Conservation (phyloP, 371 early-diverging fungal species). For the Actinomucor elegans region DNA sequence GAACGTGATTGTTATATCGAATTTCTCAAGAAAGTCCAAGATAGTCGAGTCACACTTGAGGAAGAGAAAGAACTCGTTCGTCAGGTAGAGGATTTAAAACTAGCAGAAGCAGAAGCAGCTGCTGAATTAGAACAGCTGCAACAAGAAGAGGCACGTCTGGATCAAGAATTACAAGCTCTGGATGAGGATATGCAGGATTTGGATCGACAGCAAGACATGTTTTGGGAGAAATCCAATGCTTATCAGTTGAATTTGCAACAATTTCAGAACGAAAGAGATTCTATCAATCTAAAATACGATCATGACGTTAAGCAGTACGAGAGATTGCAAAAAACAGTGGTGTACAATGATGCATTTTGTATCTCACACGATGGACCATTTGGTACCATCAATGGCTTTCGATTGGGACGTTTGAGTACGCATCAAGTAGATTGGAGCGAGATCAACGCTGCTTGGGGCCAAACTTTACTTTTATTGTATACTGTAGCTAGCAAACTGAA, state of each 20-base stretch:
- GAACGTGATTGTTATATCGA: slow-evolving; percentile 80
- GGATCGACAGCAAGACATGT: slow-evolving; percentile 64
- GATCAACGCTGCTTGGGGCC: slow-evolving; percentile 97
- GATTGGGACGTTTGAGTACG: slow-evolving; percentile 81
- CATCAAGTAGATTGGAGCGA: slow-evolving; percentile 92
- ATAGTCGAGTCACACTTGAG: slow-evolving; percentile 49
- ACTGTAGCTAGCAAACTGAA: slow-evolving; percentile 83
- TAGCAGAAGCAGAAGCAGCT: slow-evolving; percentile 54
- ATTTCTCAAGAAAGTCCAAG: slow-evolving; percentile 61
- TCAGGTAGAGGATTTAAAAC: slow-evolving; percentile 53
- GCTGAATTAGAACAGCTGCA: slow-evolving; percentile 59
- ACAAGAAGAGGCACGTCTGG: slow-evolving; percentile 57
- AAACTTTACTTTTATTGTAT: slow-evolving; percentile 82
- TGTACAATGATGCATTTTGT: slow-evolving; percentile 91
- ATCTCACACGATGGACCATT: slow-evolving; percentile 85
- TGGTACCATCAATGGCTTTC: slow-evolving; percentile 92
- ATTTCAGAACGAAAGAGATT: slow-evolving; percentile 79
- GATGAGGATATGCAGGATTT: slow-evolving; percentile 63
- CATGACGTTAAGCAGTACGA: slow-evolving; percentile 77
- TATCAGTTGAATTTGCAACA: slow-evolving; percentile 60
- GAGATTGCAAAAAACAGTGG: slow-evolving; percentile 85
- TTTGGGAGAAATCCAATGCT: slow-evolving; percentile 79
- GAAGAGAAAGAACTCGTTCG: slow-evolving; percentile 46
- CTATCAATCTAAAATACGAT: slow-evolving; percentile 77
- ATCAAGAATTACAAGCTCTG: slow-evolving; percentile 57